These are phyloP conservation scores for Pseudogymnoascus sp. DNA, from an alignment of 2,329 filamentous ascomycete species.

Conservation along the genomic window DNA sequence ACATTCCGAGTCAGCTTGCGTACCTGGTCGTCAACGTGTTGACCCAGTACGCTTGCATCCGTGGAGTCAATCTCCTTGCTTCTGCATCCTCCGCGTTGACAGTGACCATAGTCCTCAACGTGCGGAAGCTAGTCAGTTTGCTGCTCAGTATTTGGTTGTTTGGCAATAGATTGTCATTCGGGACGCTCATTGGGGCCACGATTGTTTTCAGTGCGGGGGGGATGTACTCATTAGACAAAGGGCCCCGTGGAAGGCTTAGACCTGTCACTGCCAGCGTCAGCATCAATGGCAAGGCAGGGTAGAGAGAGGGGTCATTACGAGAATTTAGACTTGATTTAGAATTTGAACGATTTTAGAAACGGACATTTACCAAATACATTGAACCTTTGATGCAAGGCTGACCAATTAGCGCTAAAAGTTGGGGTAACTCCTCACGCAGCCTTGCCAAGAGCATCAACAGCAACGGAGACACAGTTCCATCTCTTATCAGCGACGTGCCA, in stretches of 20 bases:
- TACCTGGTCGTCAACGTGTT: constrained; percentile 71
- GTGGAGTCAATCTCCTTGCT: constrained; percentile 89
- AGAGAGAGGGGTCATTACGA: constrained; percentile 13
- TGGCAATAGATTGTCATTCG: constrained; percentile 69
- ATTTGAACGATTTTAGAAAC: background rate
- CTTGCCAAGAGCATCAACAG: constrained; percentile 2
- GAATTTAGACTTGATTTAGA: constrained; percentile 4
- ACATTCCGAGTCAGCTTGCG: constrained; percentile 61
- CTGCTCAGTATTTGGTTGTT: constrained; percentile 91
- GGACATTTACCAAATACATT: background rate
- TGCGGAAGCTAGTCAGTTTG: constrained; percentile 87
- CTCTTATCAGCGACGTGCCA: constrained; percentile 3
- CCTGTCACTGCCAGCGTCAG: constrained; percentile 18
- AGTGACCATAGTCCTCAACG: constrained; percentile 92
- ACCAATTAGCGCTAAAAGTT: constrained; percentile 6
- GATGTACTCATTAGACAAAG: constrained; percentile 72
- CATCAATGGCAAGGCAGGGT: constrained; percentile 21
- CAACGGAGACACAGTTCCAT: background rate
- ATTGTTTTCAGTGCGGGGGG: constrained; percentile 90
- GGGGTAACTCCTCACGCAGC: constrained; percentile 2
- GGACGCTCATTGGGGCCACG: constrained; percentile 72
- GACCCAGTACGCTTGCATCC: constrained; percentile 91
- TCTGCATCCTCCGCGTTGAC: constrained; percentile 85
- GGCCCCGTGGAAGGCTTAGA: constrained; percentile 25
- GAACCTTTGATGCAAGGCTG: constrained; percentile 1